Evolutionary conservation across 139 green algal genomes (phyloP), one percentile per base, ranked within the genome.

Genomic region (Chlamydomonas sphaeroides): DNA sequence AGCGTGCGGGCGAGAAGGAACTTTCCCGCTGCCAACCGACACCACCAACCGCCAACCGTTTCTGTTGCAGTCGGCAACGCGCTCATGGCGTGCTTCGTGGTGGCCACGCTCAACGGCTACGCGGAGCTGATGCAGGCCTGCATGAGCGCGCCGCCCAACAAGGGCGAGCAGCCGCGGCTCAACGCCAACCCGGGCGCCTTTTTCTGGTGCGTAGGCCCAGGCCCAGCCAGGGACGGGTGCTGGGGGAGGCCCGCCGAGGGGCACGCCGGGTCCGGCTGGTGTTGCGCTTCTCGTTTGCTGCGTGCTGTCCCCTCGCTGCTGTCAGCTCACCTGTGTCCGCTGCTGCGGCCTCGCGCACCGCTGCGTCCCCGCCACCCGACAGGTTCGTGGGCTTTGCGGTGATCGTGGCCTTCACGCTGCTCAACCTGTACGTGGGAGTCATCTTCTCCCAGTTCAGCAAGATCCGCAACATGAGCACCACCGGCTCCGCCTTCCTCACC

Each of bases 391-490:
- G 79, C 18, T 97, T 95, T 86, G 91, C 94, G 72, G 84, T 93
- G 33, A 80, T 95, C 35, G 90, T 90, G 65, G 80, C 92, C 38
- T 97, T 95, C 87, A 93, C 87, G 30, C 88, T 97, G 68, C 87
- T 97, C 61, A 96, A 97, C 83, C 89, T 97, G 65, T 96, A 94
- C 85, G 88, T 95, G 21, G 89, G 93, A 26, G 93, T 97, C 41
- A 91, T 97, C 45, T 96, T 96, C 85, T 93, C 87, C 66, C 92
- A 97, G 90, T 97, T 95, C 86, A 87, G 65, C 70, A 87, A 90
- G 42, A 95, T 96, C 68, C 86, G 90, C 41, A 74, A 93, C 65
- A 80, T 94, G 68, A 91, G 77, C 73, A 86, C 91, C 39, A 93
- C 91, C 6, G 92, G 90, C 71, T 90, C 82, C 25, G 90, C 91